Conservation (phyloP, 2,329 filamentous ascomycete species). For the Exophiala sideris region DNA sequence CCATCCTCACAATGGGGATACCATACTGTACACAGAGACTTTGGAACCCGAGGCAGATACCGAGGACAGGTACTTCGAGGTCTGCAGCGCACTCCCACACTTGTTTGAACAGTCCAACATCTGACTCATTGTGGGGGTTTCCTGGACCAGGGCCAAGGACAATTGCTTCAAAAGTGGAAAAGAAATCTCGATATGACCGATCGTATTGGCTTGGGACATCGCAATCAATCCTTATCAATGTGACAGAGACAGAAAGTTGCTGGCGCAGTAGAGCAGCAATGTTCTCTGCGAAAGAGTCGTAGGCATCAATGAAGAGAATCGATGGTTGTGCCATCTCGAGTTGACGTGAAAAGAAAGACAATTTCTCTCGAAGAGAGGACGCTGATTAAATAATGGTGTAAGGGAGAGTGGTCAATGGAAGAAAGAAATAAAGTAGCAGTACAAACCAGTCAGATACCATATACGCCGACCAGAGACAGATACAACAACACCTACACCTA, state of each 20-base stretch:
- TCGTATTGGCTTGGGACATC: slow-evolving; percentile 41
- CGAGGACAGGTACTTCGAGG: slow-evolving; percentile 70
- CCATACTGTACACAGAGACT: slow-evolving; percentile 69
- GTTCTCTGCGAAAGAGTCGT: slow-evolving; percentile 96
- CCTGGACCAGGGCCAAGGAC: slow-evolving; percentile 91
- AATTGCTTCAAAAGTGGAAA: slow-evolving; percentile 64
- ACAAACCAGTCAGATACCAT: too few species aligned
- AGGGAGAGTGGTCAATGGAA: too few species aligned
- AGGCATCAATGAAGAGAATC: slow-evolving; percentile 86
- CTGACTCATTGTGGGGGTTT: slow-evolving; percentile 65
- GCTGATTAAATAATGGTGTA: too few species aligned
- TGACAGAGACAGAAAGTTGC: slow-evolving; percentile 64
- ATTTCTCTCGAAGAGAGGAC: too few species aligned
- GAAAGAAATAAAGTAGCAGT: too few species aligned
- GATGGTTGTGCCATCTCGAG: slow-evolving; percentile 9
- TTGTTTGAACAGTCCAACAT: slow-evolving; percentile 76
- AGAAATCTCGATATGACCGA: slow-evolving; percentile 28
- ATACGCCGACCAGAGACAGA: too few species aligned
- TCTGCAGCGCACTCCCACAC: slow-evolving; percentile 67
- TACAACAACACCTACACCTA: too few species aligned
- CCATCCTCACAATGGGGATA: slow-evolving; percentile 62
- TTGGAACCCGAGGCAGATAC: slow-evolving; percentile 87
- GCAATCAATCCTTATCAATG: slow-evolving; percentile 68
- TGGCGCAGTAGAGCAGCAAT: slow-evolving; percentile 78
- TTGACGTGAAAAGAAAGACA: neutral